These are phyloP conservation scores for Diplotaxis tenuifolia DNA, from an alignment of 345 rosid species.

Conservation along the genomic window DNA sequence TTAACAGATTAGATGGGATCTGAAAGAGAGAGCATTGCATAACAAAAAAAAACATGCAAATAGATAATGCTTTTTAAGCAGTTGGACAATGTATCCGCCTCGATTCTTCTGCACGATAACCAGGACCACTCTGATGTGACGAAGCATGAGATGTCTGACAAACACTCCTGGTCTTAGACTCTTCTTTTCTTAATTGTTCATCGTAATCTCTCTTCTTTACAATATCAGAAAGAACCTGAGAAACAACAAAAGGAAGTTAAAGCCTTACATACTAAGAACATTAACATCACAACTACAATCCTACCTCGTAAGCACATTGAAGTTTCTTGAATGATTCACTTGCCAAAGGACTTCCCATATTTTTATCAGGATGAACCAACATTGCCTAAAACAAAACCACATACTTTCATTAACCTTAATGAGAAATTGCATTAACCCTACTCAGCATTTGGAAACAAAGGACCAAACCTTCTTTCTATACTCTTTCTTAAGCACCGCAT, in stretches of 20 bases:
- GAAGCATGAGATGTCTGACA: slow-evolving; percentile 47
- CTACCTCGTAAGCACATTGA: slow-evolving; percentile 95
- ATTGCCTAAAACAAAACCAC: slow-evolving; percentile 68
- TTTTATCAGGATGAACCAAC: slow-evolving; percentile 99
- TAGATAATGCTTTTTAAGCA: slow-evolving; percentile 27
- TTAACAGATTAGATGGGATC: slow-evolving; percentile 14
- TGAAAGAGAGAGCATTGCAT: background rate
- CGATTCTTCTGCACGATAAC: slow-evolving; percentile 81
- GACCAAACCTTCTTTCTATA: slow-evolving; percentile 75
- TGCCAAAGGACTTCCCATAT: slow-evolving; percentile 87
- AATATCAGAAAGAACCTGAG: slow-evolving; percentile 85
- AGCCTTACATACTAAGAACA: background rate
- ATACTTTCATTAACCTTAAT: background rate
- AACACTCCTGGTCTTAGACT: slow-evolving; percentile 67
- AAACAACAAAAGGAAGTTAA: background rate
- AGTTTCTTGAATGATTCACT: slow-evolving; percentile 99
- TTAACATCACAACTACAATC: slow-evolving; percentile 7
- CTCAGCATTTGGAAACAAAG: slow-evolving; percentile 1
- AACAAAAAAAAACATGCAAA: slow-evolving; percentile 1
- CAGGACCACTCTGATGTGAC: slow-evolving; percentile 58
- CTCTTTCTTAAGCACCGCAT: slow-evolving; percentile 66
- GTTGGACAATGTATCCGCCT: slow-evolving; percentile 97
- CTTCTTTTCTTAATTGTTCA: slow-evolving; percentile 85
- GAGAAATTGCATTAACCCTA: background rate
- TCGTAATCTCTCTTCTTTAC: slow-evolving; percentile 88